These are phyloP conservation scores for Coemansia sp. DNA, from an alignment of 192 early-diverging fungal genomes.

Conservation along the genomic window DNA sequence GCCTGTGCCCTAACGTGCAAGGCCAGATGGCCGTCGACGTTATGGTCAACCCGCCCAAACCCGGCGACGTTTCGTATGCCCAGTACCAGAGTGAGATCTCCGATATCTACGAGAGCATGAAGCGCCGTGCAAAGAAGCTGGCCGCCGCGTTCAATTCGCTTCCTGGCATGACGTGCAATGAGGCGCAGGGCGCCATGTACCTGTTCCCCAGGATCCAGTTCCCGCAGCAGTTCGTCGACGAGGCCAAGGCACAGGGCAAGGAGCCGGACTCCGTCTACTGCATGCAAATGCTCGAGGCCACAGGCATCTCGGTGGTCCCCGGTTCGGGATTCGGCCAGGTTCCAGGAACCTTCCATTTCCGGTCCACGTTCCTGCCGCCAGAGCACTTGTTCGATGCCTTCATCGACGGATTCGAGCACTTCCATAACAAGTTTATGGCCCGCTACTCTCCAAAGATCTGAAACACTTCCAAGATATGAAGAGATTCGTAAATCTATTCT, in stretches of 20 bases:
- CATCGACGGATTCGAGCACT: conserved; percentile 68
- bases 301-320: conserved; percentile 95
- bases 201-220: conserved; percentile 83
- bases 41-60: conserved; percentile 87
- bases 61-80: conserved; percentile 75
- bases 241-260: conserved; percentile 67
- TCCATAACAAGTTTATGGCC: conserved; percentile 80
- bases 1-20: conserved; percentile 90
- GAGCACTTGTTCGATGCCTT: conserved; percentile 92
- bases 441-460: conserved; percentile 48
- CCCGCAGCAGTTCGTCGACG: conserved; percentile 73
- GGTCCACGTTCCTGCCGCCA: conserved; percentile 93
- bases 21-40: conserved; percentile 94
- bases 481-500: not conserved
- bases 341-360: conserved; percentile 89
- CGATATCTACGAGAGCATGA: conserved; percentile 76
- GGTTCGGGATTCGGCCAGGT: conserved; percentile 93
- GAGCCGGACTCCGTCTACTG: conserved; percentile 88
- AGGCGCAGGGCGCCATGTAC: conserved; percentile 95
- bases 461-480: not conserved
- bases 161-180: conserved; percentile 81
- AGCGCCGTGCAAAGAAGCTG: conserved; percentile 72
- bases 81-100: conserved; percentile 71
- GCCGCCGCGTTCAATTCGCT: conserved; percentile 77
- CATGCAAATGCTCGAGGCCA: conserved; percentile 87